Evolutionary conservation across 768 basidiomycete species (phyloP).

Genomic region (Trametes cinnabarina): DNA sequence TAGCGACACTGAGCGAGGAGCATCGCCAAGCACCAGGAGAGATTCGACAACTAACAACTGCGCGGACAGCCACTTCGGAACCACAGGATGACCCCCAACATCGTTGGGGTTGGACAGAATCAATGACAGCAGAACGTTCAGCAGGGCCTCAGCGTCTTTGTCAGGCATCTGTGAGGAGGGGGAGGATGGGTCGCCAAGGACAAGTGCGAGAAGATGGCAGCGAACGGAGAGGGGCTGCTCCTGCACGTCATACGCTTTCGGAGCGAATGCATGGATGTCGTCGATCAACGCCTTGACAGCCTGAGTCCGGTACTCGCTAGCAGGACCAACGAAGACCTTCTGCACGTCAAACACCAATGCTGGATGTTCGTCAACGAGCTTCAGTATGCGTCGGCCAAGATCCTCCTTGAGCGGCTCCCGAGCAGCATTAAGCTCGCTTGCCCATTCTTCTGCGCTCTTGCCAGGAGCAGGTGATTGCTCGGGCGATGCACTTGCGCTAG

Average conservation of each 20-base stretch:
- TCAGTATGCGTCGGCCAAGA: slow-evolving; percentile 68
- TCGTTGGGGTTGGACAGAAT: slow-evolving; percentile 57
- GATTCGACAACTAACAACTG: slow-evolving; percentile 85
- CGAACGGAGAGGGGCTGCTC: slow-evolving; percentile 80
- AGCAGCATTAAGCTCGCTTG: slow-evolving; percentile 59
- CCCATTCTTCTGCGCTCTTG: slow-evolving; percentile 62
- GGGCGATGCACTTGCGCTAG: slow-evolving; percentile 6
- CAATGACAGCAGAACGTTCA: slow-evolving; percentile 68
- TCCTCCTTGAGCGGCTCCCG: slow-evolving; percentile 64
- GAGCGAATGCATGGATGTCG: slow-evolving; percentile 69
- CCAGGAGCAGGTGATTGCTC: slow-evolving; percentile 25
- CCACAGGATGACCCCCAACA: slow-evolving; percentile 48
- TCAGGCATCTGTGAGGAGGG: slow-evolving; percentile 44
- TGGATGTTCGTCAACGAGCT: slow-evolving; percentile 82
- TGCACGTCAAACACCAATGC: slow-evolving; percentile 88
- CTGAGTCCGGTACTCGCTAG: slow-evolving; percentile 55
- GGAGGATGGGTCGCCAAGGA: slow-evolving; percentile 72
- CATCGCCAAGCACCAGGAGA: slow-evolving; percentile 72
- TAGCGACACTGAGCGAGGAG: slow-evolving; percentile 59
- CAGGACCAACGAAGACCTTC: slow-evolving; percentile 70
- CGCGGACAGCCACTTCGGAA: slow-evolving; percentile 86
- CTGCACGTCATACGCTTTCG: slow-evolving; percentile 60
- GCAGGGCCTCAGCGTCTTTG: slow-evolving; percentile 53
- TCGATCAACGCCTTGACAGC: slow-evolving; percentile 74
- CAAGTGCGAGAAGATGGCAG: slow-evolving; percentile 81